Base-by-base conservation (phyloP, 257 asterid species). In the Coffea eugenioides region DNA sequence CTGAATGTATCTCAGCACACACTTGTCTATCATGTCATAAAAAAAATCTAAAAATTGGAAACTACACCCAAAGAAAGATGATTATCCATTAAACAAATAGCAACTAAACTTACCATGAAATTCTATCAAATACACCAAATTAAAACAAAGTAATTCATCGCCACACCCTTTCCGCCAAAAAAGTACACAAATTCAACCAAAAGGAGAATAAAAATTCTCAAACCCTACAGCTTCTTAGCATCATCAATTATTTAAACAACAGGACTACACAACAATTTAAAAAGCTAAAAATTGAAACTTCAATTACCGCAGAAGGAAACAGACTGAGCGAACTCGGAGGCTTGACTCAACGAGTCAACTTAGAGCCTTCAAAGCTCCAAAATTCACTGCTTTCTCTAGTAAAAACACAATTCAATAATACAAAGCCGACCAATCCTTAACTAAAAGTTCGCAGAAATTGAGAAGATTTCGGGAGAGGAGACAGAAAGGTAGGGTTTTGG, bases 401-500 rank as follows among this genome's bases (percentile, higher is more conserved):
- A 46, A 79, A 79, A 46, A 79, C 54, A 5, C 74, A 48, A 73
- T 51, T 79, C 36, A 59, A 71, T 56, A 34, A 81, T 6, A 13
- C 64, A 54, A 48, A 34, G 46, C 27, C 39, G 12, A 52, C 54
- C 68, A 76, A 80, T 62, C 73, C 73, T 61, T 77, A 61, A 78
- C 79, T 14, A n/a, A 43, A 67, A 62, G 25, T n/a, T 61, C 77
- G 31, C 59, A 34, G 52, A 54, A 73, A 8, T 65, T 39, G 36
- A 51, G 46, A 67, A 39, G 27, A 77, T 41, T 70, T 52, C 71
- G 79, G 80, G 67, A 71, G 36, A 78, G 59, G 82, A 74, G 85
- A 71, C 71, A 49, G 65, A 81, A 80, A 81, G 77, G 34, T 80
- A 83, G 90, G 87, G 92, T 88, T 79, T 88, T 82, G 75, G 80